These are phyloP conservation scores for Apiospora pterosperma DNA, from an alignment of 2,329 filamentous ascomycete species.

Conservation along the genomic window DNA sequence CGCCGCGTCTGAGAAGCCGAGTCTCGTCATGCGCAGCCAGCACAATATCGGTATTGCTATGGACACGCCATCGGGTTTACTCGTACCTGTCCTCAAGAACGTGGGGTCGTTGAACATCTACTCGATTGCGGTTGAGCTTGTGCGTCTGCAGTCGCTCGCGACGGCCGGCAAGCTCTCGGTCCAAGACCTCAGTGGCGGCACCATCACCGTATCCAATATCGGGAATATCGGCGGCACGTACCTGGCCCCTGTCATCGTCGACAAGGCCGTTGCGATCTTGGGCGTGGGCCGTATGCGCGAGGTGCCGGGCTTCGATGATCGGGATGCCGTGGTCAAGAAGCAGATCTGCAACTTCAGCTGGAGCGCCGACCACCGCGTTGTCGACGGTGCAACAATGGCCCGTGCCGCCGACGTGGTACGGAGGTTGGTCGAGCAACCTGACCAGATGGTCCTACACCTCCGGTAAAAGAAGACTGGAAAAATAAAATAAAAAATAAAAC, in stretches of 20 bases:
- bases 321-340: conserved; percentile 62
- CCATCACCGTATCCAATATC: conserved; percentile 95
- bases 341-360: conserved; percentile 90
- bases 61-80: conserved; percentile 82
- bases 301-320: conserved; percentile 72
- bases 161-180: conserved; percentile 70
- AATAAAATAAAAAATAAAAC: no score
- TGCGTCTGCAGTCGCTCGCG: conserved; percentile 70
- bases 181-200: conserved; percentile 77
- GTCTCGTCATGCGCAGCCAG: conserved; percentile 71
- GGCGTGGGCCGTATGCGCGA: conserved; percentile 79
- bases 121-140: conserved; percentile 73
- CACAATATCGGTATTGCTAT: conserved; percentile 97
- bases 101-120: conserved; percentile 74
- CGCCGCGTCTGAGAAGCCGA: conserved; percentile 57
- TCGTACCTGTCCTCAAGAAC: conserved; percentile 89
- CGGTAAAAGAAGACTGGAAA: conserved; percentile 47
- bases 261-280: conserved; percentile 86
- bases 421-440: conserved; percentile 76
- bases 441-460: conserved; percentile 80
- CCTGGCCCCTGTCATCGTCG: conserved; percentile 85
- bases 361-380: conserved; percentile 91
- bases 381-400: conserved; percentile 94
- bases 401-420: conserved; percentile 81
- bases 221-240: conserved; percentile 93